Conservation (phyloP, 768 basidiomycete species). For the Termitomyces sp. region DNA sequence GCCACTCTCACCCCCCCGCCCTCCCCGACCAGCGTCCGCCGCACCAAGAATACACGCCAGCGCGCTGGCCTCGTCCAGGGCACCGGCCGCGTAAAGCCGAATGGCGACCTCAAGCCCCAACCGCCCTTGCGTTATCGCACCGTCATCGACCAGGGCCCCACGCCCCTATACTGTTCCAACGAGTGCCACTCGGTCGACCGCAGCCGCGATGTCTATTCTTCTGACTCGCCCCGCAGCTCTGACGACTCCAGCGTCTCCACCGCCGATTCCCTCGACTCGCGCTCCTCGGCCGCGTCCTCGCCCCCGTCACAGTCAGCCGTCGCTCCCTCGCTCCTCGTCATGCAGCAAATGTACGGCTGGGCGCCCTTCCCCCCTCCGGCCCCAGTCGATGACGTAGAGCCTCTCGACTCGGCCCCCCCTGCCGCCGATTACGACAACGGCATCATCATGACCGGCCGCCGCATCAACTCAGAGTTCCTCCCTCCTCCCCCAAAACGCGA, state of each 20-base stretch:
- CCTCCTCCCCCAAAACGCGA: constrained; percentile 37
- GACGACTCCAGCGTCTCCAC: constrained; percentile 15
- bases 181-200: constrained; percentile 64
- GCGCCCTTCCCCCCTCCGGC: constrained; percentile 51
- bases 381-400: constrained; percentile 20
- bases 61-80: constrained; percentile 55
- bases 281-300: constrained; percentile 37
- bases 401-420: constrained; percentile 6
- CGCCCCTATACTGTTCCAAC: constrained; percentile 81
- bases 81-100: constrained; percentile 54
- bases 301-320: constrained; percentile 29
- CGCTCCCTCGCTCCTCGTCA: constrained; percentile 25
- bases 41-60: constrained; percentile 21
- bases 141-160: constrained; percentile 77
- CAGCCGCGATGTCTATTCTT: constrained; percentile 42
- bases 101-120: constrained; percentile 41
- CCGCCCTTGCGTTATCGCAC: constrained; percentile 38
- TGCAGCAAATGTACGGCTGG: constrained; percentile 38
- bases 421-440: constrained; percentile 48
- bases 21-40: constrained; percentile 18
- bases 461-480: constrained; percentile 41
- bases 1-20: constrained; percentile 36
- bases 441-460: constrained; percentile 65
- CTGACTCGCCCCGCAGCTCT: background rate
- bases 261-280: constrained; percentile 35